A percentile compares a stretch with the other conserved stretches of the same genome.
These are phyloP conservation scores for Penicillium psychrosexuale DNA, from an alignment of 2,329 filamentous ascomycete species.

Conservation along the genomic window DNA sequence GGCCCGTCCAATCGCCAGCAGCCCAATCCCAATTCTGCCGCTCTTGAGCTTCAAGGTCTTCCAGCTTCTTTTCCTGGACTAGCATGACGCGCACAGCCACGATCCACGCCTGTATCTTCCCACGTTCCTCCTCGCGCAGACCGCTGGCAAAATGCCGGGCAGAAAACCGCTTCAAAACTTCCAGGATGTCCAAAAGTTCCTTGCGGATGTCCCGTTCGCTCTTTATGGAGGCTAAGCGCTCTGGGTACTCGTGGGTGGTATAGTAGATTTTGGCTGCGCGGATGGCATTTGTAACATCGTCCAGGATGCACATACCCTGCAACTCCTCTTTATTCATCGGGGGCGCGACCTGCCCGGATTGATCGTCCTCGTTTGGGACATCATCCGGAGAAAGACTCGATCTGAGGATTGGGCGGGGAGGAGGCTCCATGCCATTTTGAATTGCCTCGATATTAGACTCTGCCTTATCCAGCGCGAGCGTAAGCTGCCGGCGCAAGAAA, in stretches of 20 bases:
- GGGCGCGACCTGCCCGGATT: constrained; percentile 18
- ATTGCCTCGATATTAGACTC: constrained; percentile 60
- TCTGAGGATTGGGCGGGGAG: constrained; percentile 29
- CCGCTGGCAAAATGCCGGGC: constrained; percentile 81
- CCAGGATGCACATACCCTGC: constrained; percentile 86
- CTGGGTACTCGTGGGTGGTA: constrained; percentile 82
- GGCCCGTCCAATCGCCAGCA: constrained; percentile 69
- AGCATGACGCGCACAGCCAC: constrained; percentile 73
- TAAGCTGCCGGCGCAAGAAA: constrained; percentile 69
- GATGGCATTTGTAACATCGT: constrained; percentile 92
- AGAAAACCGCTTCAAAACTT: constrained; percentile 88
- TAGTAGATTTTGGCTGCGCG: constrained; percentile 95
- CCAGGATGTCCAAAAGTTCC: constrained; percentile 81
- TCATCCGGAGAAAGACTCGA: constrained; percentile 34
- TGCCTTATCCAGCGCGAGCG: constrained; percentile 67
- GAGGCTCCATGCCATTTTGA: constrained; percentile 30
- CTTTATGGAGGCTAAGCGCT: constrained; percentile 80
- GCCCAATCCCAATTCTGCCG: constrained; percentile 78
- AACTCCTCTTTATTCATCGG: constrained; percentile 75
- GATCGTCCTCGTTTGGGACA: constrained; percentile 39
- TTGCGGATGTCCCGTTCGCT: constrained; percentile 80
- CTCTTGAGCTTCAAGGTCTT: constrained; percentile 69
- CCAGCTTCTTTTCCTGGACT: constrained; percentile 70
- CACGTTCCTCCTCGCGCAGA: constrained; percentile 72
- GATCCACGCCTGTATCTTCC: constrained; percentile 76